Percentiles rank a stretch among this genome's conserved stretches.
Conservation (phyloP, 78 protist species). For the Speleostelium caveatum region DNA sequence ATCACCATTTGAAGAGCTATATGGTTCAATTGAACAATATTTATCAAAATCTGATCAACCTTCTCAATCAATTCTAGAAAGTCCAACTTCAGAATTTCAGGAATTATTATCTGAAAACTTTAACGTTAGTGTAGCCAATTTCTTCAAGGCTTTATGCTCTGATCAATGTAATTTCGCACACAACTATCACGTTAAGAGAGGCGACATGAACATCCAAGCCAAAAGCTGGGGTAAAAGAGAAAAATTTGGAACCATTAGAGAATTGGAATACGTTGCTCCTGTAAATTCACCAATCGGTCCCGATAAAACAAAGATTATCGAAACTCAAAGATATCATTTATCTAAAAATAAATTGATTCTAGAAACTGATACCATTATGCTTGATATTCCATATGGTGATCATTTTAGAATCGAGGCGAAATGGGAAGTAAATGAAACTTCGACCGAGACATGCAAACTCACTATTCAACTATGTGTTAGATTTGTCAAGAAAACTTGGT, state of each 20-base stretch:
- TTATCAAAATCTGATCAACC: conserved; percentile 34
- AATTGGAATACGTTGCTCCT: conserved; percentile 77
- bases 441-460: conserved; percentile 64
- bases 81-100: conserved; percentile 62
- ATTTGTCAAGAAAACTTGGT: conserved; percentile 81
- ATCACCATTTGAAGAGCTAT: conserved; percentile 53
- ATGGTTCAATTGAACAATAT: conserved; percentile 44
- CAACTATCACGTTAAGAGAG: conserved; percentile 57
- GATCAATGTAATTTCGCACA: conserved; percentile 66
- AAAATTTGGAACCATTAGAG: conserved; percentile 66
- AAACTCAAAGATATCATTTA: conserved; percentile 81
- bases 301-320: conserved; percentile 69
- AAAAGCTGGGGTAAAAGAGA: conserved; percentile 57
- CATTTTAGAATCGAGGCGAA: conserved; percentile 82
- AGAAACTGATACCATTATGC: conserved; percentile 76
- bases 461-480: conserved; percentile 48
- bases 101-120: conserved; percentile 57
- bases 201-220: conserved; percentile 36
- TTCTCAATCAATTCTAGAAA: conserved; percentile 57
- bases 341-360: conserved; percentile 25
- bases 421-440: conserved; percentile 76
- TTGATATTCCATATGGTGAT: conserved; percentile 86
- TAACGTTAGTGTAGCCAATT: conserved; percentile 50
- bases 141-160: conserved; percentile 54
- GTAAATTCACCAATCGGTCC: conserved; percentile 86